Conservation (phyloP, 2,329 filamentous ascomycete species). For the Pezicula radicicola region DNA sequence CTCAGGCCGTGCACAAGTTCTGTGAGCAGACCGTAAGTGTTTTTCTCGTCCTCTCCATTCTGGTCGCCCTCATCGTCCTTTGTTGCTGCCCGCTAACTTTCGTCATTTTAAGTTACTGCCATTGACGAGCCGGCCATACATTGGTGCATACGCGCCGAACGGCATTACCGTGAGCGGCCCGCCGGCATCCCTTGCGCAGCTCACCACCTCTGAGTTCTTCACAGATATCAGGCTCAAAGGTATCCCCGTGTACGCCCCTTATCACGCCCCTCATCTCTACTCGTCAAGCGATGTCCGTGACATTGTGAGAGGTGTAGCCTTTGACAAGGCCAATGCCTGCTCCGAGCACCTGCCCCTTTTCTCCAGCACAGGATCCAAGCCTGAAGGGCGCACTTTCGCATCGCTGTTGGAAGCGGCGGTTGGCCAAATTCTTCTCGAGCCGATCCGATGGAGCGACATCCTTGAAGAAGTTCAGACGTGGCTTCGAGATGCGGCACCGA, state of each 20-base stretch:
- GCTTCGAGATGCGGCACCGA: not conserved
- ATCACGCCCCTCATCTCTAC: conserved; percentile 22
- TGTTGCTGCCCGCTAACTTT: not conserved
- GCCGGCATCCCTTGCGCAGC: not conserved
- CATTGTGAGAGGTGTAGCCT: conserved; percentile 1
- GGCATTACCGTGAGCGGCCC: conserved; percentile 5
- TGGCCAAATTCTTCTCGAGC: conserved; percentile 15
- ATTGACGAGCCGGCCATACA: not conserved
- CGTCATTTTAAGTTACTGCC: not conserved
- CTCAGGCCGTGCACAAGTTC: not conserved
- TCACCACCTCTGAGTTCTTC: conserved; percentile 2
- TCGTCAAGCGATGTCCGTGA: conserved; percentile 9
- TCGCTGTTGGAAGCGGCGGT: conserved; percentile 13
- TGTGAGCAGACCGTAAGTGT: not conserved
- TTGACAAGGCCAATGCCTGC: not conserved
- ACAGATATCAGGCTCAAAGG: not conserved
- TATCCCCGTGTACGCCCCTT: conserved; percentile 14
- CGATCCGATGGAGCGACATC: conserved; percentile 7
- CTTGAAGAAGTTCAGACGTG: not conserved
- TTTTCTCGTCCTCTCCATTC: too few relatives aligned
- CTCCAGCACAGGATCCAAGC: conserved; percentile 7
- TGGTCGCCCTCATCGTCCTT: not conserved
- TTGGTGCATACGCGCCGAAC: conserved; percentile 2
- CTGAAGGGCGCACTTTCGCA: conserved; percentile 4
- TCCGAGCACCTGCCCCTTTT: conserved; percentile 5